Evolutionary conservation across 495 filamentous ascomycete genomes (phyloP).

Genomic region (Penicillium desertorum): DNA sequence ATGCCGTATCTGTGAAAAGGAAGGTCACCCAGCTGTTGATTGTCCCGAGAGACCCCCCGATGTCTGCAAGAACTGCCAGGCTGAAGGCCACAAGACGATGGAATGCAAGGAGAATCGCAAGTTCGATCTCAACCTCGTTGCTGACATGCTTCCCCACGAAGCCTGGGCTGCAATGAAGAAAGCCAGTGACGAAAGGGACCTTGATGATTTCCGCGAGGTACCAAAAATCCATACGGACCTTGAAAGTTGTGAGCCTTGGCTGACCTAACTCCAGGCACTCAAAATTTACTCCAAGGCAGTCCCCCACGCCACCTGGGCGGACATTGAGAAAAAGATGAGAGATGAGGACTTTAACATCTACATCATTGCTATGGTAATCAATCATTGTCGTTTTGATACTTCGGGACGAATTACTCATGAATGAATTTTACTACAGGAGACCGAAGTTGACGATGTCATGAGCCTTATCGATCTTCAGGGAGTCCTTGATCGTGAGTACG

Average conservation of each 20-base stretch:
- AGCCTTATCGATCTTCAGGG: constrained; percentile 85
- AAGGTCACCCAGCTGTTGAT: constrained; percentile 68
- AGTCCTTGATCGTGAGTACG: constrained; percentile 70
- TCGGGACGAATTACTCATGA: constrained; percentile 1
- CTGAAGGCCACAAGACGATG: constrained; percentile 62
- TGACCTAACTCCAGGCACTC: constrained; percentile 48
- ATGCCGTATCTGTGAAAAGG: constrained; percentile 71
- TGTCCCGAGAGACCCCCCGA: constrained; percentile 66
- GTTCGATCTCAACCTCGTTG: constrained; percentile 61
- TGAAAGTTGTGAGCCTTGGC: constrained; percentile 1
- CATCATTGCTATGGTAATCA: constrained; percentile 67
- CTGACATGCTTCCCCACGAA: constrained; percentile 58
- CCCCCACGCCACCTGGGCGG: constrained; percentile 61
- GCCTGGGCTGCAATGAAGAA: constrained; percentile 69
- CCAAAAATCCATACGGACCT: constrained; percentile 3
- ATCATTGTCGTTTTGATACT: neutral
- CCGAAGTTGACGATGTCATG: constrained; percentile 55
- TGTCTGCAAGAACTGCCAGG: constrained; percentile 72
- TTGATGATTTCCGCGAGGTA: constrained; percentile 73
- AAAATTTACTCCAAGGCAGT: constrained; percentile 72
- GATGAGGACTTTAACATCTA: constrained; percentile 59
- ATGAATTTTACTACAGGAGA: constrained; percentile 43
- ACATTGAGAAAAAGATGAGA: constrained; percentile 77
- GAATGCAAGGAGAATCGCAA: constrained; percentile 71
- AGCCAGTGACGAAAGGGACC: constrained; percentile 62